A percentile compares a stretch with the other conserved stretches of the same genome.
Evolutionary conservation across 148 eudicot species (phyloP).

Genomic region (Cornus kousa): DNA sequence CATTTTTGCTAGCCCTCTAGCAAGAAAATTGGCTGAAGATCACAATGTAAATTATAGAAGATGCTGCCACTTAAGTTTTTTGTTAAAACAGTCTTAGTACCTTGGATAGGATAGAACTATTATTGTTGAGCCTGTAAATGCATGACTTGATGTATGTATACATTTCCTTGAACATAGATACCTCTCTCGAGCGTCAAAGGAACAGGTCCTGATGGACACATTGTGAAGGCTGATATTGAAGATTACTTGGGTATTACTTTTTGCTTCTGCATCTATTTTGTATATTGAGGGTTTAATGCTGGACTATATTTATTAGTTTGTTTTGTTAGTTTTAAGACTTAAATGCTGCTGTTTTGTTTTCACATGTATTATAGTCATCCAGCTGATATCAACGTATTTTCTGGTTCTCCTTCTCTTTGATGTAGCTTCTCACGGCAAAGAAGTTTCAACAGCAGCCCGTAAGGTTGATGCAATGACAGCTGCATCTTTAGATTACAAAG

Average conservation of each 20-base stretch:
- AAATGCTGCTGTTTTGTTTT: neutral
- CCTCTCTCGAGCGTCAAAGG: conserved; percentile 87
- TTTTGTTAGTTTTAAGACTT: neutral
- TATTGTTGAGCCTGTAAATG: too few species aligned
- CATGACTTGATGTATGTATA: neutral
- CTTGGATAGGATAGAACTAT: neutral
- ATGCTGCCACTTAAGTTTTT: neutral
- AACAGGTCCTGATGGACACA: conserved; percentile 90
- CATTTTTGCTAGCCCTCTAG: conserved; percentile 93
- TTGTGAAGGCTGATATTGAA: conserved; percentile 93
- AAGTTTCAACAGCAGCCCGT: conserved; percentile 44
- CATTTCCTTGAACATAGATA: conserved; percentile 37
- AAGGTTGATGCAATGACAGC: conserved; percentile 43
- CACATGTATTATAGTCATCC: neutral
- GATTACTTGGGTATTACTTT: conserved; percentile 71
- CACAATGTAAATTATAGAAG: conserved; percentile 42
- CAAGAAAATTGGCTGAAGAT: conserved; percentile 90
- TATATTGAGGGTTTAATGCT: conserved; percentile 2
- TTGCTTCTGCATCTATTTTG: conserved; percentile 1
- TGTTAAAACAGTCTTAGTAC: neutral
- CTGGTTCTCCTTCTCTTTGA: neutral
- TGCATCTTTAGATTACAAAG: conserved; percentile 57
- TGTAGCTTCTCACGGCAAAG: conserved; percentile 79
- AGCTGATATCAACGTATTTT: neutral
- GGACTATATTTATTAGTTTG: neutral